Conservation (phyloP, 805 yeast species). For the Kodamaea sagamina region DNA sequence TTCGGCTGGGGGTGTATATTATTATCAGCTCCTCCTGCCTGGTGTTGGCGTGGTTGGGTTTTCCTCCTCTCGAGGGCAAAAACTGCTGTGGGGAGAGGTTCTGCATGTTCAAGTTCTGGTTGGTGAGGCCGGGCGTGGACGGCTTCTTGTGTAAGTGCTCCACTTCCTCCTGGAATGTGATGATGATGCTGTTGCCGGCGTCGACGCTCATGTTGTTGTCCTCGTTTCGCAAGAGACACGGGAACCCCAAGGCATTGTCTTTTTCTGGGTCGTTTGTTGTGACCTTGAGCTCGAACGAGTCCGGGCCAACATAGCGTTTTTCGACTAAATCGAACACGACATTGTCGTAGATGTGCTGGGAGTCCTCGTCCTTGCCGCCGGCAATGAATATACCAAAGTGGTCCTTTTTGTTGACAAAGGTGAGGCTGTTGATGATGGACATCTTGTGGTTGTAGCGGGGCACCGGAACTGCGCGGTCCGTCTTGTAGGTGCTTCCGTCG, state of each 20-base stretch:
- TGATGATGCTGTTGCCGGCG: constrained; percentile 36
- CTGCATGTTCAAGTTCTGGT: constrained; percentile 5
- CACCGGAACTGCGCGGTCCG: constrained; percentile 25
- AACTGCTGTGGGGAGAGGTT: constrained; percentile 10
- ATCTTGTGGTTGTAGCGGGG: constrained; percentile 57
- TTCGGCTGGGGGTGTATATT: constrained; percentile 35
- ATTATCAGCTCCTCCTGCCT: constrained; percentile 23
- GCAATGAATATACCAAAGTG: constrained; percentile 53
- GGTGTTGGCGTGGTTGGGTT: constrained; percentile 5
- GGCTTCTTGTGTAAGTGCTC: constrained; percentile 16
- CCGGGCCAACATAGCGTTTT: constrained; percentile 30
- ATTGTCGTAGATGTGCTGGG: constrained; percentile 33
- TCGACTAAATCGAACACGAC: constrained; percentile 49
- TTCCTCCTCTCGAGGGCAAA: constrained; percentile 16
- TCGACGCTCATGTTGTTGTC: constrained; percentile 29
- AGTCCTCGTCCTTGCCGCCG: constrained; percentile 51
- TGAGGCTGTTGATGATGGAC: constrained; percentile 41
- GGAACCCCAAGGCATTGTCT: constrained; percentile 17
- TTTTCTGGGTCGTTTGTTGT: constrained; percentile 16
- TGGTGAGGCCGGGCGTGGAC: constrained; percentile 1
- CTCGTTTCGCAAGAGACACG: constrained; percentile 19
- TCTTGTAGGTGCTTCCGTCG: constrained; percentile 28
- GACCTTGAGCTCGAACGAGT: constrained; percentile 21
- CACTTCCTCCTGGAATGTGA: constrained; percentile 32
- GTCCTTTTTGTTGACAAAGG: constrained; percentile 37